These are phyloP conservation scores for Wickerhamomyces silvicola DNA, from an alignment of 805 yeast species.

Conservation along the genomic window DNA sequence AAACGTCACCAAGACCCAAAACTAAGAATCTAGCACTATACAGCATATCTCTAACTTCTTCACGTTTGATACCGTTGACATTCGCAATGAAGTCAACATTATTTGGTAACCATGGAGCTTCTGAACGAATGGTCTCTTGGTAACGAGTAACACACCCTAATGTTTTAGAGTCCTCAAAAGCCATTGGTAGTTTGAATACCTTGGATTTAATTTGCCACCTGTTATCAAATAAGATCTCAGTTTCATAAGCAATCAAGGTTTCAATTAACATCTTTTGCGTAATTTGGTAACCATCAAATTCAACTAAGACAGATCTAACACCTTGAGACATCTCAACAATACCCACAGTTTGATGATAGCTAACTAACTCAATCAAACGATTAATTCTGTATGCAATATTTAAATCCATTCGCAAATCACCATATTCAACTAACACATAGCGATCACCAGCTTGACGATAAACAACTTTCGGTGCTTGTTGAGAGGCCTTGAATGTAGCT, in stretches of 20 bases:
- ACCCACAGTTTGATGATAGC: conserved; percentile 60
- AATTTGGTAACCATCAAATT: conserved; percentile 60
- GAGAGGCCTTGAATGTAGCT: conserved; percentile 39
- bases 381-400: conserved; percentile 81
- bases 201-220: conserved; percentile 86
- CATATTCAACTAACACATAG: conserved; percentile 86
- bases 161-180: conserved; percentile 89
- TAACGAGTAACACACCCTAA: conserved; percentile 86
- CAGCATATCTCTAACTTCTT: conserved; percentile 74
- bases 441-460: conserved; percentile 98
- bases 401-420: conserved; percentile 81
- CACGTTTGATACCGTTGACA: conserved; percentile 74
- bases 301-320: conserved; percentile 89
- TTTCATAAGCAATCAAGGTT: conserved; percentile 66
- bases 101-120: conserved; percentile 97
- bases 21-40: conserved; percentile 89
- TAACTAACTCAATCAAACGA: conserved; percentile 69
- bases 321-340: conserved; percentile 96
- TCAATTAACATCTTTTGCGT: conserved; percentile 57
- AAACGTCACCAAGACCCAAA: conserved; percentile 93
- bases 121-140: conserved; percentile 85
- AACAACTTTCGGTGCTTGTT: conserved; percentile 60
- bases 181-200: conserved; percentile 84
- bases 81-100: conserved; percentile 92
- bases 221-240: conserved; percentile 63